Evolutionary conservation across 768 basidiomycete genomes (phyloP), one percentile per base, ranked within the genome.

Genomic region (Pleurotus tuoliensis): DNA sequence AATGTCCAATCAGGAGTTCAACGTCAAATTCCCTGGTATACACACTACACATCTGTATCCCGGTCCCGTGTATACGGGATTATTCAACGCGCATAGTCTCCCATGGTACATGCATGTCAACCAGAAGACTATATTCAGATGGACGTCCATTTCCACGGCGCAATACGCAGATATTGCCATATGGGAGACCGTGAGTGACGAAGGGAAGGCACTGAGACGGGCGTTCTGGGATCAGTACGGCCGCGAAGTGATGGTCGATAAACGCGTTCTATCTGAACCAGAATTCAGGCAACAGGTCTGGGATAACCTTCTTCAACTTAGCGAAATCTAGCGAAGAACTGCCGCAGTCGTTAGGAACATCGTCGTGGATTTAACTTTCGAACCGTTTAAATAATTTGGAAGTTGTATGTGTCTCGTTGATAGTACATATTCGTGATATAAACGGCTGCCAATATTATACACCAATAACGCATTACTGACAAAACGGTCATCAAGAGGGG

Each of bases 161-260:
- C 4, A 41, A 24, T 53, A 53, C 25, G 51, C 51, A 12, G 39
- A 53, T 41, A 24, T 53, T 25, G 51, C 38, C 4, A 25, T 53
- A 22, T 53, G 38, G 34, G 37, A 53, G 38, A 53, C 22, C 39
- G 51, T 39, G 18, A 53, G 51, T 39, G 51, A 53, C 12, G 51
- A 53, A 41, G 51, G 39, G 16, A 40, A 41, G 41, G 13, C 16
- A 12, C 18, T 40, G 20, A 39, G 39, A 12, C 16, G 51, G 16
- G 22, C 51, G 4, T 53, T 53, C n/a, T 53, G 51, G 51, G 51
- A 53, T n/a, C 51, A 53, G 38, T 41, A 53, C 20, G 39, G 37
- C 8, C 39, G n/a, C 22, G 51, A 41, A 22, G 51, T 53, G 11
- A 43, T 20, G 37, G 51, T 53, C 3, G 51, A 53, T 41, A 18